phyloP scores from a whole-genome alignment of 2,329 filamentous ascomycete species.

The Colletotrichum nymphaeae region DNA sequence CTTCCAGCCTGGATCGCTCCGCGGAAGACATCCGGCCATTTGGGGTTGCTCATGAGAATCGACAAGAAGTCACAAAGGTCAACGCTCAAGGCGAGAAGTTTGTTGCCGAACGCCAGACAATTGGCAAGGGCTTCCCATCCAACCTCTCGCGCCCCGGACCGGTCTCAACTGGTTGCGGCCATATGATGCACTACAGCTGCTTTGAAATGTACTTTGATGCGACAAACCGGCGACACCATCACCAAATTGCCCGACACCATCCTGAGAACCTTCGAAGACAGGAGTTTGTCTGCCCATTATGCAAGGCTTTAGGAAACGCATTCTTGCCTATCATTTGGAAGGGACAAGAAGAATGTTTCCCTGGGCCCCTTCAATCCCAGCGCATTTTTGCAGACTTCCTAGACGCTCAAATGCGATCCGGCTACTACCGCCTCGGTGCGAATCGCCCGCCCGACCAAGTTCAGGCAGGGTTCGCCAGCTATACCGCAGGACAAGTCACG shows the following conservation, averaged over 20 bases:
- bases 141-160: constrained; percentile 76
- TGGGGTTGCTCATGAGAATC: constrained; percentile 90
- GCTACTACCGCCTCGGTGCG: constrained; percentile 53
- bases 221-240: constrained; percentile 83
- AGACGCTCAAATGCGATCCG: constrained; percentile 63
- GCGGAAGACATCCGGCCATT: constrained; percentile 88
- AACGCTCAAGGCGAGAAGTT: constrained; percentile 78
- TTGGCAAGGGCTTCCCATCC: constrained; percentile 90
- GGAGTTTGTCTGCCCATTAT: constrained; percentile 96
- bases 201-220: constrained; percentile 93
- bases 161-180: constrained; percentile 90
- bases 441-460: constrained; percentile 46
- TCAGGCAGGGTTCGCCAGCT: constrained; percentile 50
- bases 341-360: constrained; percentile 85
- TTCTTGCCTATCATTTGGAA: constrained; percentile 98
- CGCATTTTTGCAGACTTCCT: constrained; percentile 77
- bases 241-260: constrained; percentile 94
- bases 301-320: constrained; percentile 94
- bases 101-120: constrained; percentile 79
- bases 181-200: constrained; percentile 98
- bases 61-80: constrained; percentile 79
- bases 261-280: constrained; percentile 83
- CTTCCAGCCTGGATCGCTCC: constrained; percentile 84
- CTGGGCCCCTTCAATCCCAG: constrained; percentile 74
- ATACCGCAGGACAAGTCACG: constrained; percentile 51